Conservation (phyloP, 2,329 filamentous ascomycete genomes). For the Exophiala alcalophila region DNA sequence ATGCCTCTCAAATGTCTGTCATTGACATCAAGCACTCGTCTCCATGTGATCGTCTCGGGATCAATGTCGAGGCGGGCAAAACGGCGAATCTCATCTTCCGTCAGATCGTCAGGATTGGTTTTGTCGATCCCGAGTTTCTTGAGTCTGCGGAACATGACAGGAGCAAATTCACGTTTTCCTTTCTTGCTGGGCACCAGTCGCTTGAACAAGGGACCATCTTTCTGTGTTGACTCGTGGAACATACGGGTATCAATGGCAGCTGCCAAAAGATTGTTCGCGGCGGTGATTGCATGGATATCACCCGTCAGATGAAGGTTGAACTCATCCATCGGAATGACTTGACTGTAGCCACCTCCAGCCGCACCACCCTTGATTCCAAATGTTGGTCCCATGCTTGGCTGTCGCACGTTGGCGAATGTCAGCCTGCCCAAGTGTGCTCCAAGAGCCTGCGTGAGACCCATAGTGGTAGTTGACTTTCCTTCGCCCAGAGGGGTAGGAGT, state of each 20-base stretch:
- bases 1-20: conserved; percentile 89
- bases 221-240: conserved; percentile 96
- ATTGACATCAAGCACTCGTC: conserved; percentile 93
- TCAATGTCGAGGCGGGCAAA: conserved; percentile 97
- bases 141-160: conserved; percentile 86
- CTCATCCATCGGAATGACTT: conserved; percentile 99
- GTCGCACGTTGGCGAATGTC: conserved; percentile 93
- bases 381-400: conserved; percentile 94
- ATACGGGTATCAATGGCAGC: conserved; percentile 97
- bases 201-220: conserved; percentile 81
- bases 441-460: conserved; percentile 89
- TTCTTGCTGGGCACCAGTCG: conserved; percentile 87
- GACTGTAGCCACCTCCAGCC: conserved; percentile 94
- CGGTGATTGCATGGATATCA: conserved; percentile 95
- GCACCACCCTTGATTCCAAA: conserved; percentile 99
- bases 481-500: conserved; percentile 95
- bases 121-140: conserved; percentile 96
- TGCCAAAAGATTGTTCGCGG: conserved; percentile 93
- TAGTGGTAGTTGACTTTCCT: conserved; percentile 96
- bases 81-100: conserved; percentile 77
- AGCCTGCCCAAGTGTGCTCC: conserved; percentile 83
- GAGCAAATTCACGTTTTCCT: conserved; percentile 79
- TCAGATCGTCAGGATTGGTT: conserved; percentile 87
- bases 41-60: conserved; percentile 95
- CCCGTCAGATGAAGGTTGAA: conserved; percentile 98